A percentile compares a stretch with the other conserved stretches of the same genome.
These are phyloP conservation scores for Penicillium daleae DNA, from an alignment of 495 filamentous ascomycete species.

Conservation along the genomic window DNA sequence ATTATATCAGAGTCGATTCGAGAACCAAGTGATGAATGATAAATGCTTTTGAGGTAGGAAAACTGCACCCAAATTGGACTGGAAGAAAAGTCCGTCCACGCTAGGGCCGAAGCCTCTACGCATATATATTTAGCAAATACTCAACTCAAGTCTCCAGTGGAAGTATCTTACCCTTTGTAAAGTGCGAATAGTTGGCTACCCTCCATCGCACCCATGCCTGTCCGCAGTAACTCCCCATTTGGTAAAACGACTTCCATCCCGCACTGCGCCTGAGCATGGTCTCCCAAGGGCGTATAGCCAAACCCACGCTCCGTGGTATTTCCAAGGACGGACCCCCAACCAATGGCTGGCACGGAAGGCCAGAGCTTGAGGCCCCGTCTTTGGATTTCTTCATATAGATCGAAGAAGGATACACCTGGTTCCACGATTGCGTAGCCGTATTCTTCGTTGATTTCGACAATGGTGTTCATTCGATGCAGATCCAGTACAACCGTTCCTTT, in stretches of 20 bases:
- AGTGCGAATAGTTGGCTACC: not conserved
- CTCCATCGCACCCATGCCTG: not conserved
- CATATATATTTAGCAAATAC: not conserved
- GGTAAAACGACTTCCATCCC: not conserved
- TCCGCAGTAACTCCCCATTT: not conserved
- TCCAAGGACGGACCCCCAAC: not conserved
- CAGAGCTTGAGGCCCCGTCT: not conserved
- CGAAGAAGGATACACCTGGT: not conserved
- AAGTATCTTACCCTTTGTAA: not conserved
- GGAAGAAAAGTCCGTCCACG: not conserved
- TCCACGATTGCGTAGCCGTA: not conserved
- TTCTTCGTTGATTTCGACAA: not conserved
- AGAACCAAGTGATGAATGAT: not conserved
- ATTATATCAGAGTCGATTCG: not conserved
- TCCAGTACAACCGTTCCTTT: not conserved
- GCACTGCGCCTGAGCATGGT: not conserved
- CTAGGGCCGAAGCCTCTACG: not conserved
- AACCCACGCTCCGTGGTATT: not conserved
- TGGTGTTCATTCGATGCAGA: not conserved
- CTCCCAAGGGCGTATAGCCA: not conserved
- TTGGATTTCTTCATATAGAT: not conserved
- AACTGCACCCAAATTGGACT: not conserved
- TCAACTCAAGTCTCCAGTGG: not conserved
- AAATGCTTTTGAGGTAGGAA: not conserved
- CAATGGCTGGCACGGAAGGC: not conserved